Conservation (phyloP, 2,329 filamentous ascomycete genomes). For the Epichloe gansuensis region DNA sequence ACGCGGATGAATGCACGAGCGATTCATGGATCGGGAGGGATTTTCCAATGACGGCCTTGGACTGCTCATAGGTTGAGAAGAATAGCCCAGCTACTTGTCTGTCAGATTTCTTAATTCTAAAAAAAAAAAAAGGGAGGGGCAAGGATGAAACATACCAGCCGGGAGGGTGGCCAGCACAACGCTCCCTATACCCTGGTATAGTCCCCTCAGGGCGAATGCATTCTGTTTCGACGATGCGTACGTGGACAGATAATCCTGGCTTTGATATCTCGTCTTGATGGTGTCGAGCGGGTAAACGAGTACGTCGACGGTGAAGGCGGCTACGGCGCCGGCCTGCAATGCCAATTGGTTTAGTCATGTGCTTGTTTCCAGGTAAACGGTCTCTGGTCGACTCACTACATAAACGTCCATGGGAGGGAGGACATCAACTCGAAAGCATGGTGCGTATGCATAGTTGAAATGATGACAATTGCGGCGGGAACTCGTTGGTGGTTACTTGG, state of each 20-base stretch:
- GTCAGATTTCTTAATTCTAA: too few relatives aligned
- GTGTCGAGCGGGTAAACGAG: slow-evolving; percentile 83
- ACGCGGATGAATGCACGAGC: slow-evolving; percentile 59
- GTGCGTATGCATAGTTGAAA: not conserved
- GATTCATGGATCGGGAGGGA: slow-evolving; percentile 49
- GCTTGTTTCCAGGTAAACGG: not conserved
- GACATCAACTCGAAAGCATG: not conserved
- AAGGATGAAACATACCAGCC: slow-evolving; percentile 41
- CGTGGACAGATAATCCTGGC: slow-evolving; percentile 56
- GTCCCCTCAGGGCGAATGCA: slow-evolving; percentile 48
- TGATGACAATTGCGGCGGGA: not conserved
- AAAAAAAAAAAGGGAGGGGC: too few relatives aligned
- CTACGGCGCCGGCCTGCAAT: slow-evolving; percentile 63
- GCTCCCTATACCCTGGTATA: slow-evolving; percentile 81
- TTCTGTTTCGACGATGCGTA: slow-evolving; percentile 46
- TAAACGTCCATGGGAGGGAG: slow-evolving; percentile 18
- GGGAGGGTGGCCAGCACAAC: slow-evolving; percentile 79
- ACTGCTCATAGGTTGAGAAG: slow-evolving; percentile 77
- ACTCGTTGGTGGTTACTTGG: not conserved
- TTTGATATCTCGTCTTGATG: slow-evolving; percentile 76
- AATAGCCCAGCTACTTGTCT: slow-evolving; percentile 56
- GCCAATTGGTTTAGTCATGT: not conserved
- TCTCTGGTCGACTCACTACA: slow-evolving; percentile 12
- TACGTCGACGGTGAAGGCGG: slow-evolving; percentile 75
- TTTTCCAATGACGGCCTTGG: slow-evolving; percentile 49